Evolutionary conservation across 1,284 basidiomycete genomes (phyloP).

Genomic region (Trichosporon asahii): DNA sequence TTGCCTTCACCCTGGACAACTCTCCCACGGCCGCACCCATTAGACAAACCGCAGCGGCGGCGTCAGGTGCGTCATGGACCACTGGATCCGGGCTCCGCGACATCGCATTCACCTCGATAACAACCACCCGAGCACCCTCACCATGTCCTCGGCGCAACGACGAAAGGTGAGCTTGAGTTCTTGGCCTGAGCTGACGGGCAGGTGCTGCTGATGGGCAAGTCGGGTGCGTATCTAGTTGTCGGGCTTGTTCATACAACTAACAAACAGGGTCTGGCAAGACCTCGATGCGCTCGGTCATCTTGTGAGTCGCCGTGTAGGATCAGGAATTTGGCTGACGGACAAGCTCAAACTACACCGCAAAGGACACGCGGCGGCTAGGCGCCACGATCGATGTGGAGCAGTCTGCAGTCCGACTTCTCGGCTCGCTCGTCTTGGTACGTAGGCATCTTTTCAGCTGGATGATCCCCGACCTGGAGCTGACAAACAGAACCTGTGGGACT

Average conservation of each 20-base stretch:
- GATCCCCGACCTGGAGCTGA: neutral
- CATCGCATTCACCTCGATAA: constrained; percentile 12
- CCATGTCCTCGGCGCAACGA: constrained; percentile 39
- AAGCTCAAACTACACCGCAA: constrained; percentile 90
- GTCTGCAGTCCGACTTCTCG: constrained; percentile 93
- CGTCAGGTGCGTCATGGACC: neutral
- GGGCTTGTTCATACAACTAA: neutral
- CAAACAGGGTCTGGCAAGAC: constrained; percentile 63
- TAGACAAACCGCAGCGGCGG: neutral
- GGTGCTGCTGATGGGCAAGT: constrained; percentile 91
- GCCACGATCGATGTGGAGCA: constrained; percentile 98
- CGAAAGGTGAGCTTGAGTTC: constrained; percentile 35
- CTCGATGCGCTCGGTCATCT: constrained; percentile 98
- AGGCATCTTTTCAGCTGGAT: too few relatives aligned
- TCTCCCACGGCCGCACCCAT: constrained; percentile 24
- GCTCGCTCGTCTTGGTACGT: constrained; percentile 53
- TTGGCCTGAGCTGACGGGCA: constrained; percentile 20
- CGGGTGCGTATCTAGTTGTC: constrained; percentile 53
- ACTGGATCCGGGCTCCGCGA: neutral
- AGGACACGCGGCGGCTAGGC: constrained; percentile 80
- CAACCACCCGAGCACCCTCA: constrained; percentile 16
- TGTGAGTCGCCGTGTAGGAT: constrained; percentile 61
- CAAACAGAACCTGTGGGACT: constrained; percentile 84
- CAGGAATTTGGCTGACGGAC: neutral
- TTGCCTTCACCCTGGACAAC: neutral